Evolutionary conservation across 163 green algal species (phyloP).

Genomic region (Chlamydomonas reinhardtii): DNA sequence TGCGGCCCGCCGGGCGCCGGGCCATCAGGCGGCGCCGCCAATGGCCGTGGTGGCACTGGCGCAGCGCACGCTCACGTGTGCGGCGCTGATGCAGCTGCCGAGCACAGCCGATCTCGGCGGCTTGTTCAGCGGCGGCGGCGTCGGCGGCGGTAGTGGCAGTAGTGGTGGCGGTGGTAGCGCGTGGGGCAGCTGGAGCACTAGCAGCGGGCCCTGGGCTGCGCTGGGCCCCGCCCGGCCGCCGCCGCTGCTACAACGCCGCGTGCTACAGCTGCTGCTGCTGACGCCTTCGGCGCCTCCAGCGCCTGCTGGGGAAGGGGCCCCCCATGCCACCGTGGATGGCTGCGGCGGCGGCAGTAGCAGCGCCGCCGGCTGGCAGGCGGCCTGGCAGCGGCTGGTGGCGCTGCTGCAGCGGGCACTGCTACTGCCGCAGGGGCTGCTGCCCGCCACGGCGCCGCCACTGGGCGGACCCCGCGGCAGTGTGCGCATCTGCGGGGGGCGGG

Average conservation of each 20-base stretch:
- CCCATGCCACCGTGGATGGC: too few relatives aligned
- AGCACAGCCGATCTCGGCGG: background rate
- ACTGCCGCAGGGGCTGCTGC: background rate
- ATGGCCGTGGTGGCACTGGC: slow-evolving; percentile 9
- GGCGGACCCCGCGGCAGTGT: too few relatives aligned
- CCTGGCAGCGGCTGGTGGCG: background rate
- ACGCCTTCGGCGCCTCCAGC: too few relatives aligned
- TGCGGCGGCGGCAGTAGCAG: too few relatives aligned
- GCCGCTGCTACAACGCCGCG: background rate
- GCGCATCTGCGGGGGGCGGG: background rate
- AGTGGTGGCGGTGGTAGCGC: too few relatives aligned
- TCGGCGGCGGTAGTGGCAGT: background rate
- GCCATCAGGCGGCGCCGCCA: background rate
- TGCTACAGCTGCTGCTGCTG: too few relatives aligned
- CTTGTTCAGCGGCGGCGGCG: background rate
- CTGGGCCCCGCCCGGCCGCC: too few relatives aligned
- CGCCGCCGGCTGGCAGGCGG: too few relatives aligned
- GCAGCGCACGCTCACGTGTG: background rate
- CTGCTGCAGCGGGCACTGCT: background rate
- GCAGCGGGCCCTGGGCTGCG: too few relatives aligned
- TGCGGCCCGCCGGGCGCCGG: background rate
- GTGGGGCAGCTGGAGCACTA: background rate
- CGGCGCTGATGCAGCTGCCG: slow-evolving; percentile 20
- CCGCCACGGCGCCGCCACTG: background rate
- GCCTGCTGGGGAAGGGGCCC: too few relatives aligned